phyloP scores from a whole-genome alignment of 2,329 filamentous ascomycete genomes.

The Metarhizium guizhouense region DNA sequence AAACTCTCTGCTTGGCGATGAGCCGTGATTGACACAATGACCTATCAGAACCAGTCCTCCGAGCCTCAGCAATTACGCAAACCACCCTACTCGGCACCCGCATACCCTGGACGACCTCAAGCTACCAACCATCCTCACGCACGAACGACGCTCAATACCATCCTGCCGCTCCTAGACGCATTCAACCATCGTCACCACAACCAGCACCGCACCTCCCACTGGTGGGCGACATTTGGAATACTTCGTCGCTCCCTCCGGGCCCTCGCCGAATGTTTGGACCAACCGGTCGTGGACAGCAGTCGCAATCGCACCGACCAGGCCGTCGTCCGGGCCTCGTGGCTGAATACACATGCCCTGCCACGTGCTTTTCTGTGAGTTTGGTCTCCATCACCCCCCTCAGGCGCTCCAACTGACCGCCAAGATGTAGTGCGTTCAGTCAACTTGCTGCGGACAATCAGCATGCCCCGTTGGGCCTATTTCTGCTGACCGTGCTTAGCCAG shows the following conservation, averaged over 20 bases:
- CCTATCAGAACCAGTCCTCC: background rate
- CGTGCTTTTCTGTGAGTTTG: slow-evolving; percentile 25
- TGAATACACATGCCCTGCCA: slow-evolving; percentile 22
- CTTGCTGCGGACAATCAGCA: slow-evolving; percentile 65
- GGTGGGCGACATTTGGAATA: slow-evolving; percentile 68
- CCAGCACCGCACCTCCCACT: slow-evolving; percentile 72
- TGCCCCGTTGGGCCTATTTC: slow-evolving; percentile 59
- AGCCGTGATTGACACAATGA: background rate
- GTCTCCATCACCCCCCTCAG: background rate
- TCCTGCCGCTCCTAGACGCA: slow-evolving; percentile 54
- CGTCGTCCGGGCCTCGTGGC: slow-evolving; percentile 17
- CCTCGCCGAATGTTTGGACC: slow-evolving; percentile 29
- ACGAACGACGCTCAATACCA: slow-evolving; percentile 25
- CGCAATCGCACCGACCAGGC: slow-evolving; percentile 6
- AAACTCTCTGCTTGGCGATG: too few relatives aligned
- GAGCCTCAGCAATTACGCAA: background rate
- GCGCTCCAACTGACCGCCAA: background rate
- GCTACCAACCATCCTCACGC: slow-evolving; percentile 9
- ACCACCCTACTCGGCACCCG: background rate
- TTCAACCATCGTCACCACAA: slow-evolving; percentile 82
- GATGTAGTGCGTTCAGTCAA: slow-evolving; percentile 54
- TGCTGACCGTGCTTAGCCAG: slow-evolving; percentile 56
- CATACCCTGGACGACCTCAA: slow-evolving; percentile 1
- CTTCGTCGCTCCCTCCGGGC: slow-evolving; percentile 58
- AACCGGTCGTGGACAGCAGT: background rate